A percentile compares a stretch with the other conserved stretches of the same genome.
These are phyloP conservation scores for Parathielavia appendiculata DNA, from an alignment of 495 filamentous ascomycete species.

Conservation along the genomic window DNA sequence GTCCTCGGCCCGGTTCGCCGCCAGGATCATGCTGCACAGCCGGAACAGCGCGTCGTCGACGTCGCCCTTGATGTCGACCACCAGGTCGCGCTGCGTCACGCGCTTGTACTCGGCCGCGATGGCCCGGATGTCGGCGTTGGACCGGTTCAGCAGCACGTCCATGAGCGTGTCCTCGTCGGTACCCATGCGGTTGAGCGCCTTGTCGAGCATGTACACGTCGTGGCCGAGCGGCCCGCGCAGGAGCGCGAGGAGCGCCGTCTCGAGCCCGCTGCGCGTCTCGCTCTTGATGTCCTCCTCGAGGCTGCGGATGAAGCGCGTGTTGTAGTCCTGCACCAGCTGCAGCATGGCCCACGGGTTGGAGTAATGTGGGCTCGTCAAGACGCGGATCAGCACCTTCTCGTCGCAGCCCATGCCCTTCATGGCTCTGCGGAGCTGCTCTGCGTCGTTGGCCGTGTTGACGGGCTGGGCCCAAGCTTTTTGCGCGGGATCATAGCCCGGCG, in stretches of 20 bases:
- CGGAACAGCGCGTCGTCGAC: slow-evolving; percentile 8
- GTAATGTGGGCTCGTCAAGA: background rate
- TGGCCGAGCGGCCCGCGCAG: slow-evolving; percentile 1
- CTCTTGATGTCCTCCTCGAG: slow-evolving; percentile 9
- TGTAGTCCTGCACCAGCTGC: slow-evolving; percentile 7
- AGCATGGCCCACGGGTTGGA: slow-evolving; percentile 2
- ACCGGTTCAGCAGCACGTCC: slow-evolving; percentile 5
- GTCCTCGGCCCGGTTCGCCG: slow-evolving; percentile 5
- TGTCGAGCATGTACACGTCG: slow-evolving; percentile 2
- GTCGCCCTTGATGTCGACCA: slow-evolving; percentile 2
- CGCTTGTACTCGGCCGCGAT: slow-evolving; percentile 7
- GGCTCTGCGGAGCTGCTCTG: background rate
- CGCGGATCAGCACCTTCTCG: slow-evolving; percentile 9
- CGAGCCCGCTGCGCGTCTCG: slow-evolving; percentile 3
- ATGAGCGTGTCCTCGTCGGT: slow-evolving; percentile 11
- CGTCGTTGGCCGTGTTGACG: slow-evolving; percentile 1
- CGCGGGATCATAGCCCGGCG: background rate
- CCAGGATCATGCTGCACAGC: slow-evolving; percentile 9
- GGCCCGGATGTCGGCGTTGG: slow-evolving; percentile 8
- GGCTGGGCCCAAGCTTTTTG: background rate
- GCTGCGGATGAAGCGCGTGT: slow-evolving; percentile 6
- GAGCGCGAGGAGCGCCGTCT: slow-evolving; percentile 4
- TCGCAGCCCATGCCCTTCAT: slow-evolving; percentile 13
- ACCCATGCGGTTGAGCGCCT: slow-evolving; percentile 8
- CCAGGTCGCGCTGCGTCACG: background rate